These are phyloP conservation scores for Blakeslea trispora DNA, from an alignment of 371 early-diverging fungal species.

Conservation along the genomic window DNA sequence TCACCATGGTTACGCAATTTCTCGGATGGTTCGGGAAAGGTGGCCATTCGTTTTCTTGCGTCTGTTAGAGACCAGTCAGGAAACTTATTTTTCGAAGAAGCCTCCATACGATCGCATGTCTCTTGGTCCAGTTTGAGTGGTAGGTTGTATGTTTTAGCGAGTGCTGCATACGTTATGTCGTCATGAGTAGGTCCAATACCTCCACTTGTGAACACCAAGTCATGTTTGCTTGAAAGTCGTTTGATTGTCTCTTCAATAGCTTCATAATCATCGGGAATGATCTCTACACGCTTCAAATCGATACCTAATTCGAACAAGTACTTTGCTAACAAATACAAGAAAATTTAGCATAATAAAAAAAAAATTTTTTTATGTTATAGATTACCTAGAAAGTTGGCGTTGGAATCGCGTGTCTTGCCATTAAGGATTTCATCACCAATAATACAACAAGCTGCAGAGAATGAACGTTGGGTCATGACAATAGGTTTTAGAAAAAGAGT, in stretches of 20 bases:
- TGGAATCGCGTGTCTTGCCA: conserved; percentile 74
- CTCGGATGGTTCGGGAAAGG: conserved; percentile 53
- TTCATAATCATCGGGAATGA: conserved; percentile 57
- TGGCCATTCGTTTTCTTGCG: conserved; percentile 71
- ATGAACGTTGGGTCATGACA: conserved; percentile 6
- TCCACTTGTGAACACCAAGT: conserved; percentile 73
- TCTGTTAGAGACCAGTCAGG: conserved; percentile 41
- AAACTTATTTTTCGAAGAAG: conserved; percentile 12
- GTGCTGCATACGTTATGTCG: conserved; percentile 71
- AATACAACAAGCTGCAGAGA: conserved; percentile 45
- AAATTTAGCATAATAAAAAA: not conserved
- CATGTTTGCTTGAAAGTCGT: conserved; percentile 52
- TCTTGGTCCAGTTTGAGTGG: conserved; percentile 51
- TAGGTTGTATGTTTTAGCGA: conserved; percentile 63
- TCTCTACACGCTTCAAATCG: conserved; percentile 60
- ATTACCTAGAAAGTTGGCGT: conserved; percentile 59
- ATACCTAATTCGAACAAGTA: conserved; percentile 64
- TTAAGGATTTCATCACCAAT: conserved; percentile 74
- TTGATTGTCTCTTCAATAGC: conserved; percentile 58
- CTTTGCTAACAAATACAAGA: conserved; percentile 42
- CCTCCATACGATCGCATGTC: conserved; percentile 63
- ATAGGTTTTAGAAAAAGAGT: not conserved
- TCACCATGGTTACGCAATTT: conserved; percentile 47
- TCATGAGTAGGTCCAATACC: conserved; percentile 78
- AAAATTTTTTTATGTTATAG: not conserved